Conservation (phyloP, 177 flowering plant genomes). For the Vitis hybrid region DNA sequence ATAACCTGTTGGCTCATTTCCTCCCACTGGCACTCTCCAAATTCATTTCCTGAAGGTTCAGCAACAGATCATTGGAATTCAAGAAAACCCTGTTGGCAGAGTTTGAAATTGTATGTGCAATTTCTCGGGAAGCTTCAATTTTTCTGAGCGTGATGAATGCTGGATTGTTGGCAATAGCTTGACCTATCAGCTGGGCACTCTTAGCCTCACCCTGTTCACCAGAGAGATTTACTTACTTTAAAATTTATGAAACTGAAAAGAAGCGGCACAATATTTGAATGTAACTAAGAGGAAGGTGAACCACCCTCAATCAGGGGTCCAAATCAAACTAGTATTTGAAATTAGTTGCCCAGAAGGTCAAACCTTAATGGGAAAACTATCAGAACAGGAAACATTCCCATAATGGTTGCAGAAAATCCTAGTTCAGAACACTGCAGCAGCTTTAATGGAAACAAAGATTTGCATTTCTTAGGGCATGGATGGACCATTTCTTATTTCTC, state of each 20-base stretch:
- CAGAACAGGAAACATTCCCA: not conserved
- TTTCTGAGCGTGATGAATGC: constrained; percentile 87
- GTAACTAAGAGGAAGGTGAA: not conserved
- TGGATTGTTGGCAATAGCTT: constrained; percentile 85
- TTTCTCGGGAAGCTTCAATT: constrained; percentile 93
- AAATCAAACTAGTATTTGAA: too few relatives aligned
- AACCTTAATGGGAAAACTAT: not conserved
- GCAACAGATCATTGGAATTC: constrained; percentile 70
- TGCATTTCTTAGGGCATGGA: too few relatives aligned
- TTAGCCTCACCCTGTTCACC: constrained; percentile 82
- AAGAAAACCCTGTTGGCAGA: constrained; percentile 68
- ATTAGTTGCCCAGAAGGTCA: not conserved
- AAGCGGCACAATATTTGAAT: not conserved
- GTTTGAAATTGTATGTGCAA: constrained; percentile 64
- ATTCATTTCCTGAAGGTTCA: constrained; percentile 49
- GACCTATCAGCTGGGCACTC: constrained; percentile 91
- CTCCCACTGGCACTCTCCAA: too few relatives aligned
- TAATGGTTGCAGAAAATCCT: not conserved
- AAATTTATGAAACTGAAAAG: not conserved
- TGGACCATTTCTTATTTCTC: constrained; percentile 6
- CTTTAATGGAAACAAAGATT: too few relatives aligned
- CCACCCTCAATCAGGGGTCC: not conserved
- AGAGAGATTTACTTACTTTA: not conserved
- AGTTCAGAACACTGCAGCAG: not conserved
- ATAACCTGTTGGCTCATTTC: too few relatives aligned